Base-by-base conservation (phyloP, 2,329 filamentous ascomycete species). In the Cercospora beticola region DNA sequence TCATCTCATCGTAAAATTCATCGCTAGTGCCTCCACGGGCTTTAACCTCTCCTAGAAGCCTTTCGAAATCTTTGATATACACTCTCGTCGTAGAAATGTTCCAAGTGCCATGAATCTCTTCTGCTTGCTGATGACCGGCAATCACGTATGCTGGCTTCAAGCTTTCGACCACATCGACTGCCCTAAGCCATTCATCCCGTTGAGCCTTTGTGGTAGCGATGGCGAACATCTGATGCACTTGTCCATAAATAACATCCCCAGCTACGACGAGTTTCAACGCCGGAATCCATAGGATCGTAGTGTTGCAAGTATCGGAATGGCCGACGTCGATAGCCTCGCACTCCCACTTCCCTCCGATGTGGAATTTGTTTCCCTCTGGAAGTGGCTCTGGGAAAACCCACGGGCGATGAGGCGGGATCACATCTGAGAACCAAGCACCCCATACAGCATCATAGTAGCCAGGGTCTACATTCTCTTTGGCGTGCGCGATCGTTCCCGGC, bases 161-260 rank as follows among this genome's bases (percentile, higher is more conserved):
- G 7, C 33, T 43, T 40, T 67, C 64, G 5, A 69, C 68, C n/a
- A 59, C 54, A 16, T 69, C 68, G 26, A 67, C 33, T 3, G 68
- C 68, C 16, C 49, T 12, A 16, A 67, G 58, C 68, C 65, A 69
- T 64, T 69, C 68, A 16, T 67, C 64, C 18, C 68, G 59, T 36
- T 56, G 54, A 4, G 30, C 65, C 21, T 56, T 46, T n/a, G 64
- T 69, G 9, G 40, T 67, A 8, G 68, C 67, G 21, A 26, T 30
- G 10, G 49, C 49, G 9, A 69, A 31, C 67, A 69, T 69, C 30
- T 63, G 58, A 60, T 69, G 67, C 2, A 69, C 67, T n/a, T 66
- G 40, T n/a, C 67, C 67, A 36, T 69, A 69, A 3, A 69, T 56
- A 1, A 69, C 67, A 43, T 69, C 67, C 21, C 67, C 67, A 7